Evolutionary conservation across 495 filamentous ascomycete species (phyloP), one percentile per base, ranked within the genome.

Genomic region (Apiosordaria backusii): DNA sequence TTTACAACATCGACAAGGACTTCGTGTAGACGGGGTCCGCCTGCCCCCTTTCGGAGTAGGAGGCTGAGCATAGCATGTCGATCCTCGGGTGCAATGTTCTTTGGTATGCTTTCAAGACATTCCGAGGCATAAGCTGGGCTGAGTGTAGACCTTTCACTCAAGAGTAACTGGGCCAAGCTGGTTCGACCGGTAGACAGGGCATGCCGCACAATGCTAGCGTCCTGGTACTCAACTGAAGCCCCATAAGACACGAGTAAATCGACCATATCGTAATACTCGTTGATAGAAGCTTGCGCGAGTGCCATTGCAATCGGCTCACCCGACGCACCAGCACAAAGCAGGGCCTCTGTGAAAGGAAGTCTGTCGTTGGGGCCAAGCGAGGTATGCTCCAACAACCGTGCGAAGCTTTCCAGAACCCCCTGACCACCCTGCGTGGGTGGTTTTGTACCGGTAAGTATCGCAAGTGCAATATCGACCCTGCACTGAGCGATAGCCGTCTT

Each of bases 221-320:
- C 76, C 40, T 78, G 73, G 53, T 75, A 81, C 64, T 83, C 81
- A 21, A 84, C 67, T 0, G 81, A 82, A 0, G 80, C 81, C 0
- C 81, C 79, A 59, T 81, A 76, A 13, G 72, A 72, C 10, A 82
- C 67, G 18, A 84, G 67, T n/a, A 84, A 67, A 53, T 72, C 71
- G 13, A 79, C 75, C 80, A 84, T 78, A 57, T 84, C 79, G 65
- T 78, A 75, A 58, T 78, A 81, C 45, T 76, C 74, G 24, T 74
- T 68, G 1, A 69, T 63, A 65, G 74, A 76, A 9, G 81, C 76
- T 18, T 79, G 75, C 1, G 75, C 57, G 9, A 84, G 66, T 0
- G 81, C 79, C 21, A 72, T 62, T 1, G 80, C 74, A 5, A 79
- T 62, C 1, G 72, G 67, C 50, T 80, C 78, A 7, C 81, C 81